phyloP scores from a whole-genome alignment of 495 filamentous ascomycete species.

The Xylaria acuta region DNA sequence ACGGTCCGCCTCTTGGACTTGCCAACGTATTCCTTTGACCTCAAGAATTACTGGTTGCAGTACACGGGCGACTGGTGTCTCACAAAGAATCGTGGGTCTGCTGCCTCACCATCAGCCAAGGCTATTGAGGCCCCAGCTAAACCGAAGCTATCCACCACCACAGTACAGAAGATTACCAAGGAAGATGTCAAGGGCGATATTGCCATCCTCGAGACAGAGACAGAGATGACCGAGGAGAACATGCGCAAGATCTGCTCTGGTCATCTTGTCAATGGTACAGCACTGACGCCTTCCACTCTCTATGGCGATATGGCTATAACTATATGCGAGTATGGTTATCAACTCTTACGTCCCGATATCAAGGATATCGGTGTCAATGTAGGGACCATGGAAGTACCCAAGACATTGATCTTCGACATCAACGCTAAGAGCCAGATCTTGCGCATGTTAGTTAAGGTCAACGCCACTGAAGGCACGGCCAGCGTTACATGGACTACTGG shows the following conservation, averaged over 20 bases:
- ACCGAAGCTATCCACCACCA: constrained; percentile 56
- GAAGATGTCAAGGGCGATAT: constrained; percentile 61
- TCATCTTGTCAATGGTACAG: constrained; percentile 73
- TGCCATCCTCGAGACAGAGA: constrained; percentile 66
- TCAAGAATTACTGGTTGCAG: constrained; percentile 84
- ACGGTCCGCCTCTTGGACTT: constrained; percentile 68
- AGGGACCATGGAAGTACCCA: constrained; percentile 70
- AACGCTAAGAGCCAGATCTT: constrained; percentile 59
- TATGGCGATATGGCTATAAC: constrained; percentile 84
- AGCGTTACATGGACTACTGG: constrained; percentile 50
- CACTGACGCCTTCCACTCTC: constrained; percentile 62
- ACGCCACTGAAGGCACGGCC: constrained; percentile 47
- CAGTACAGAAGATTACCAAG: constrained; percentile 61
- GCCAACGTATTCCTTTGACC: constrained; percentile 78
- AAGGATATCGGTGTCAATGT: constrained; percentile 66
- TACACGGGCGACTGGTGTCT: constrained; percentile 73
- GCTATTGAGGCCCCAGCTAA: constrained; percentile 56
- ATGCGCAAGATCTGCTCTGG: constrained; percentile 68
- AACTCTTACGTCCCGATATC: constrained; percentile 59
- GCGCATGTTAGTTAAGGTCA: constrained; percentile 48
- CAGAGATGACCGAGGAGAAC: constrained; percentile 67
- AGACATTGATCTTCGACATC: constrained; percentile 69
- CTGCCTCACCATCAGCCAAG: constrained; percentile 50
- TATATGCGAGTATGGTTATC: constrained; percentile 70
- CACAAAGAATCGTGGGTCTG: constrained; percentile 71